These are phyloP conservation scores for Coprinopsis sp. DNA, from an alignment of 768 basidiomycete species.

Conservation along the genomic window DNA sequence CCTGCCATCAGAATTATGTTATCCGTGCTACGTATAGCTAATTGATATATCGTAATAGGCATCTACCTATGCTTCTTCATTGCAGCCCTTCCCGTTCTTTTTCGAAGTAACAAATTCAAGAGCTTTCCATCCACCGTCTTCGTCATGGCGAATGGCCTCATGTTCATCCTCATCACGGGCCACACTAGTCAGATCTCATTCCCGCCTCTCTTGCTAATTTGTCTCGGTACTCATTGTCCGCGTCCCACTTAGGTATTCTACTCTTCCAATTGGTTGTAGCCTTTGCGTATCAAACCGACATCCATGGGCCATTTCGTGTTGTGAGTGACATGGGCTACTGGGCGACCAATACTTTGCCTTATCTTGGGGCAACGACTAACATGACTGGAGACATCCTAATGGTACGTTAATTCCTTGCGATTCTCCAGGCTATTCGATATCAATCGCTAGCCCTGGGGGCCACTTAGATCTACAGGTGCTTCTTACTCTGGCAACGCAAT, in stretches of 20 bases:
- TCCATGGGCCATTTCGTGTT: conserved; percentile 17
- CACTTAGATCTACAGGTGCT: conserved; percentile 27
- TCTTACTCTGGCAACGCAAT: conserved; percentile 23
- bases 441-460: background rate
- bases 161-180: conserved; percentile 11
- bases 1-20: background rate
- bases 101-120: conserved; percentile 7
- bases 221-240: background rate
- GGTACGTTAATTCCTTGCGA: conserved; percentile 16
- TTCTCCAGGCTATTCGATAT: background rate
- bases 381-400: conserved; percentile 27
- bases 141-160: background rate
- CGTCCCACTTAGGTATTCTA: conserved; percentile 8
- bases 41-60: too few species aligned
- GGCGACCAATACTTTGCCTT: conserved; percentile 19
- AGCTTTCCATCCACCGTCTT: conserved; percentile 9
- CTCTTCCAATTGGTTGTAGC: conserved; percentile 21
- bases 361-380: conserved; percentile 21
- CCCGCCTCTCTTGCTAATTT: too few species aligned
- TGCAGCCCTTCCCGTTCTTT: conserved; percentile 12
- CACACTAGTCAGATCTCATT: conserved; percentile 12
- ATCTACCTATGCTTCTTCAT: conserved; percentile 16
- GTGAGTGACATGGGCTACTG: conserved; percentile 19
- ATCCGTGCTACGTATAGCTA: too few species aligned
- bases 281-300: conserved; percentile 13